Evolutionary conservation across 768 basidiomycete genomes (phyloP).

Genomic region (Mrakia frigida): DNA sequence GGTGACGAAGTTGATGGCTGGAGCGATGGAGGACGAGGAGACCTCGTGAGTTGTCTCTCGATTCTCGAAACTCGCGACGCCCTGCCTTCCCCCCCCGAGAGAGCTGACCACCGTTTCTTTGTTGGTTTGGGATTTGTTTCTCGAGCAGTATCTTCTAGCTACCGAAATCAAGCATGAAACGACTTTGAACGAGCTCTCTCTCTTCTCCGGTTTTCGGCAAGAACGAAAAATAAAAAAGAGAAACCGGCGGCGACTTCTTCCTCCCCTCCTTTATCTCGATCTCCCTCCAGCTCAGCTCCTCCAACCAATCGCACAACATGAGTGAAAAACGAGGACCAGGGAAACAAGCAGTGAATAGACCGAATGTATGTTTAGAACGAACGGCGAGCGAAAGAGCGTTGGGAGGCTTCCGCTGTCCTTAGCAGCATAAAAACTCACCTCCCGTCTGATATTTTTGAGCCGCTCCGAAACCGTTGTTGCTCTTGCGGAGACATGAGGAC

Average conservation of each 20-base stretch:
- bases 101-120: neutral
- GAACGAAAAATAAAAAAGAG: too few species aligned
- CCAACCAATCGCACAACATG: too few species aligned
- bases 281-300: too few species aligned
- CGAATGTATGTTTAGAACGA: neutral
- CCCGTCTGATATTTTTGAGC: conserved; percentile 48
- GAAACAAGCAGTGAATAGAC: neutral
- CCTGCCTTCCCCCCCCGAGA: neutral
- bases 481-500: conserved; percentile 47
- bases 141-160: neutral
- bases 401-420: too few species aligned
- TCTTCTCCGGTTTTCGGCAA: too few species aligned
- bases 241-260: too few species aligned
- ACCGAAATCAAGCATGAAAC: conserved; percentile 1
- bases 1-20: conserved; percentile 13
- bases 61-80: too few species aligned
- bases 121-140: neutral
- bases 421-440: conserved; percentile 37
- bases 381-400: neutral
- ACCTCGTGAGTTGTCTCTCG: neutral
- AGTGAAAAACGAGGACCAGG: neutral
- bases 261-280: too few species aligned
- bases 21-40: neutral
- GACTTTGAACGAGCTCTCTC: neutral
- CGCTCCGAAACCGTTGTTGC: conserved; percentile 38